Base-by-base conservation (phyloP, 2,329 filamentous ascomycete genomes). In the Aspergillus sp. region DNA sequence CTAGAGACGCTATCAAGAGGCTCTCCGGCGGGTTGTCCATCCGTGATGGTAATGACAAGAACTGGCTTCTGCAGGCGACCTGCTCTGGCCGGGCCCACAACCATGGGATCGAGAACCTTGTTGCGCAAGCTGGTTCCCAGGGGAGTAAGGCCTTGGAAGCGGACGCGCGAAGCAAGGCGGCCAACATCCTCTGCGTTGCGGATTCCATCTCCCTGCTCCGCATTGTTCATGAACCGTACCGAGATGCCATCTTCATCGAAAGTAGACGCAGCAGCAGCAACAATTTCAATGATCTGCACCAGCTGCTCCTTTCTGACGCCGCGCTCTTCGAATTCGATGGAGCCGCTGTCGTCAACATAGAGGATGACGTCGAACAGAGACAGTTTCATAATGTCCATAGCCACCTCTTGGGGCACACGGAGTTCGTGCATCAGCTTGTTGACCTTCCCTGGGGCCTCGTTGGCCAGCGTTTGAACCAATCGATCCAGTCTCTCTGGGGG, bases 211-310 rank as follows among this genome's bases (percentile, higher is more conserved):
- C 73, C 82, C 67, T 69, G 75, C 66, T 78, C 73, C 21, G 81
- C 78, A 11, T 83, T 84, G 77, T 90, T 90, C 87, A 90, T 89
- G 80, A 89, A 90, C 49, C 87, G 86, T 41, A 90, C 77, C 27
- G 84, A 84, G 63, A 90, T 87, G 44, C 87, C 88, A 68, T 90
- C 87, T 36, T 86, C 80, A 64, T 90, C 87, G 68, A 90, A 90
- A n/a, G 89, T 81, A 2, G 86, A 86, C 3, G 87, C 85, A 7
- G 86, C 86, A 60, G 83, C 87, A 19, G 86, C 83, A 55, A 88
- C 86, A 54, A 85, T 83, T 52, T 83, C 80, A 64, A 90, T 74
- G 66, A 89, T 88, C 66, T 88, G 79, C 70, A 83, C 83, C 65
- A 90, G 77, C 66, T 90, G 87, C 64, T 87, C 83, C 75, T 89